Percentiles rank a stretch among this genome's conserved stretches.
Conservation (phyloP, 1,284 basidiomycete genomes). For the Tilletia indica region DNA sequence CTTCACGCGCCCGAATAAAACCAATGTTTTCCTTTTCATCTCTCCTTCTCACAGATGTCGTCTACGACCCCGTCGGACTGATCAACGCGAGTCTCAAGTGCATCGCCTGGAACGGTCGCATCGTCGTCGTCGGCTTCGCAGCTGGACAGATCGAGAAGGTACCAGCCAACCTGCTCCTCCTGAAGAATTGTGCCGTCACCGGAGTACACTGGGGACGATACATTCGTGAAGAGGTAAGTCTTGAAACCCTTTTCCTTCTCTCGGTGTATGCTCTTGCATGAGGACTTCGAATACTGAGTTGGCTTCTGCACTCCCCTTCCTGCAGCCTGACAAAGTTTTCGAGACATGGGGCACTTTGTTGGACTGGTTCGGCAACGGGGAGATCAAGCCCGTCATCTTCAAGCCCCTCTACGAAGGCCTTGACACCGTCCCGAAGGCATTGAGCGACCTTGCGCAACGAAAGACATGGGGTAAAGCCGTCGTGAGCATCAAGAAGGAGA, state of each 20-base stretch:
- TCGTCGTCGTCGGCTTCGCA: conserved; percentile 75
- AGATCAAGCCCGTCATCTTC: conserved; percentile 72
- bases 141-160: conserved; percentile 51
- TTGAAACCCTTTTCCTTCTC: not conserved
- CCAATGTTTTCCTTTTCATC: not conserved
- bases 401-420: conserved; percentile 72
- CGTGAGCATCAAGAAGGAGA: conserved; percentile 65
- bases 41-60: conserved; percentile 61
- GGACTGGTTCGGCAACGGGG: conserved; percentile 68
- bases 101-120: conserved; percentile 88
- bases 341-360: conserved; percentile 75
- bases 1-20: not conserved
- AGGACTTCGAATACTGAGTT: not conserved
- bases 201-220: conserved; percentile 46
- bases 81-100: conserved; percentile 44
- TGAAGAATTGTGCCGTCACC: conserved; percentile 72
- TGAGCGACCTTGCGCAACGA: conserved; percentile 65
- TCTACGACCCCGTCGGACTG: conserved; percentile 51
- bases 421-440: conserved; percentile 63
- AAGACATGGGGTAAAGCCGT: conserved; percentile 92
- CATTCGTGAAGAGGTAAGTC: conserved; percentile 49
- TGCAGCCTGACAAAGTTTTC: conserved; percentile 66
- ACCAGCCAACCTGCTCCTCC: conserved; percentile 73
- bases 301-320: not conserved
- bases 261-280: not conserved